Percentiles rank a stretch among this genome's conserved stretches.
phyloP scores from a whole-genome alignment of 208 protist genomes.

The Trypanosoma theileri region DNA sequence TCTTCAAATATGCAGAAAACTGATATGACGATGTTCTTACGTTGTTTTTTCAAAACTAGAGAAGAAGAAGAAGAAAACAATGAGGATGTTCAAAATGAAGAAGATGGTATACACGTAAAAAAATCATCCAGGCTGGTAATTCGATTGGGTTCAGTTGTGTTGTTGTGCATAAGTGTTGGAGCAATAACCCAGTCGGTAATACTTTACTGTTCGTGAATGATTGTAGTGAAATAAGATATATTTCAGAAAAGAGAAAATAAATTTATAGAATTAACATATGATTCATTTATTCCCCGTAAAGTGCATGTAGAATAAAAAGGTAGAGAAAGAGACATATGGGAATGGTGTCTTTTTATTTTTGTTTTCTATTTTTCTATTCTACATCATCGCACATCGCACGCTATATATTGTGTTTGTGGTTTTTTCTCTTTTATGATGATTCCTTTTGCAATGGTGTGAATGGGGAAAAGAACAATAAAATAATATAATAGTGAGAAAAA shows the following conservation, averaged over 20 bases:
- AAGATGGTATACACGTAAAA: neutral
- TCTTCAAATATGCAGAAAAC: no score
- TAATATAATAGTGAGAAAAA: neutral
- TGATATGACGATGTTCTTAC: no score
- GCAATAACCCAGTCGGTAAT: neutral
- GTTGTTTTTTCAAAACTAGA: no score
- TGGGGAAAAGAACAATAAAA: no score
- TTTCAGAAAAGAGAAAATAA: no score
- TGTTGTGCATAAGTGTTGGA: neutral
- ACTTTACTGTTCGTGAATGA: neutral
- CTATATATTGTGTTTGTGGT: neutral
- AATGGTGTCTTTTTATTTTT: neutral
- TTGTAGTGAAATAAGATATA: neutral
- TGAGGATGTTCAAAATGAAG: neutral
- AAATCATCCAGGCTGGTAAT: neutral
- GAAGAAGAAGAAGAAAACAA: neutral
- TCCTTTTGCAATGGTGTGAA: conserved; percentile 1
- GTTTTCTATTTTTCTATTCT: neutral
- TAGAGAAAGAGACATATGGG: neutral
- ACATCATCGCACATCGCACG: neutral
- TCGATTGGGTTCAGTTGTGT: neutral
- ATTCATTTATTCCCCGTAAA: no score
- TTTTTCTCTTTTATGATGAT: conserved; percentile 14
- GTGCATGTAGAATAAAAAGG: neutral
- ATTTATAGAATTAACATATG: no score